Conservation (phyloP, 805 yeast species). For the Zygosaccharomyces bailii region DNA sequence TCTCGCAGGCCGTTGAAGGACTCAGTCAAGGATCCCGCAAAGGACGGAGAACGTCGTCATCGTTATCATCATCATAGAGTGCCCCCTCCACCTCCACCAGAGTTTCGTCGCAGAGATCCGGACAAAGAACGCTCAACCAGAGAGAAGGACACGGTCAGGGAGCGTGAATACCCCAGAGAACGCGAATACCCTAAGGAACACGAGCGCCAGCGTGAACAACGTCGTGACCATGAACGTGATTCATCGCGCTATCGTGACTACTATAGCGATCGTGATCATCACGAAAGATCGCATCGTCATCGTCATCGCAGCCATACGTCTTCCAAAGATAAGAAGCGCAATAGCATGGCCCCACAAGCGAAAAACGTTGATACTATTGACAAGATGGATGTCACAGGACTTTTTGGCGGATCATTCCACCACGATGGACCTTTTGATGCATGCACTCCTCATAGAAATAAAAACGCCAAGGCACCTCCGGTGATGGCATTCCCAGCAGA, state of each 20-base stretch:
- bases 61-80: constrained; percentile 19
- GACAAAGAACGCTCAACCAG: constrained; percentile 5
- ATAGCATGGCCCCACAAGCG: constrained; percentile 46
- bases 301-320: constrained; percentile 36
- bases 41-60: constrained; percentile 14
- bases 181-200: constrained; percentile 7
- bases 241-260: constrained; percentile 9
- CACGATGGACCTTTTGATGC: constrained; percentile 99
- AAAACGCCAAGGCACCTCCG: constrained; percentile 72
- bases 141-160: constrained; percentile 2
- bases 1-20: background rate
- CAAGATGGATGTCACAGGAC: constrained; percentile 91
- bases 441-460: constrained; percentile 93
- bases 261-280: constrained; percentile 16
- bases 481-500: constrained; percentile 93
- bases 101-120: constrained; percentile 13
- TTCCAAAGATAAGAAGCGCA: constrained; percentile 28
- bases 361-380: constrained; percentile 90
- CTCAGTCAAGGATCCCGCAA: constrained; percentile 8
- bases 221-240: constrained; percentile 19
- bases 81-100: constrained; percentile 12
- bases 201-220: constrained; percentile 13
- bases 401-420: constrained; percentile 92
- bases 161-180: constrained; percentile 6
- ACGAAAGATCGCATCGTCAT: constrained; percentile 21